Conservation (phyloP, 2,329 filamentous ascomycete species). For the Camillea tinctor region DNA sequence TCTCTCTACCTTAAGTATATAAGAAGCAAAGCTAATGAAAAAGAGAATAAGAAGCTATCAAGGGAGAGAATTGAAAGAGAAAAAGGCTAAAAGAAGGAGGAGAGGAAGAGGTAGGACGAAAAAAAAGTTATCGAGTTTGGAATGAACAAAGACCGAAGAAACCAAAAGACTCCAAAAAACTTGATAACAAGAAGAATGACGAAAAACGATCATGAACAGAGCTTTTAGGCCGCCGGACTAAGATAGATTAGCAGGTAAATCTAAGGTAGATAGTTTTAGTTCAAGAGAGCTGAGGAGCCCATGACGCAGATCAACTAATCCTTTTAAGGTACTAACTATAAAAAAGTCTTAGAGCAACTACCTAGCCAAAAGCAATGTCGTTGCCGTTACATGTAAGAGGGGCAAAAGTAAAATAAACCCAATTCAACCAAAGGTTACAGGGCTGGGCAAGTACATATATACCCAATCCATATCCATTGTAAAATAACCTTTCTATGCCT, state of each 20-base stretch:
- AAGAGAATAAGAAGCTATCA: conserved; percentile 7
- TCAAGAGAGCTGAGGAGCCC: background rate
- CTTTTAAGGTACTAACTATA: background rate
- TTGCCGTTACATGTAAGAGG: too few species aligned
- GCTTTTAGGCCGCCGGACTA: background rate
- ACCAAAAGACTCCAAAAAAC: background rate
- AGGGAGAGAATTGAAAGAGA: conserved; percentile 5
- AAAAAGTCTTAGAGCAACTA: background rate
- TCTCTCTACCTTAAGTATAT: too few species aligned
- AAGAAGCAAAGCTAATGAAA: background rate
- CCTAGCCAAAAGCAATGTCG: too few species aligned
- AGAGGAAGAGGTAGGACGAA: background rate
- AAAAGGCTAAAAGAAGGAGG: background rate
- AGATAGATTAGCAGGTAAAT: background rate
- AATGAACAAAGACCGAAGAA: conserved; percentile 12
- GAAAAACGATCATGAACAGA: background rate
- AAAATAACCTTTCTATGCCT: too few species aligned
- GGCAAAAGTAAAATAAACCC: too few species aligned
- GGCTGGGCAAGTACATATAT: too few species aligned
- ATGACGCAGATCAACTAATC: background rate
- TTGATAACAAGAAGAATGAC: background rate
- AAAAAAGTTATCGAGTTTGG: conserved; percentile 10
- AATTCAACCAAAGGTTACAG: too few species aligned
- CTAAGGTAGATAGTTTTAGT: background rate
- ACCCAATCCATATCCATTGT: too few species aligned